A percentile compares a stretch with the other conserved stretches of the same genome.
These are phyloP conservation scores for Lagenaria siceraria DNA, from an alignment of 306 rosid species.

Conservation along the genomic window DNA sequence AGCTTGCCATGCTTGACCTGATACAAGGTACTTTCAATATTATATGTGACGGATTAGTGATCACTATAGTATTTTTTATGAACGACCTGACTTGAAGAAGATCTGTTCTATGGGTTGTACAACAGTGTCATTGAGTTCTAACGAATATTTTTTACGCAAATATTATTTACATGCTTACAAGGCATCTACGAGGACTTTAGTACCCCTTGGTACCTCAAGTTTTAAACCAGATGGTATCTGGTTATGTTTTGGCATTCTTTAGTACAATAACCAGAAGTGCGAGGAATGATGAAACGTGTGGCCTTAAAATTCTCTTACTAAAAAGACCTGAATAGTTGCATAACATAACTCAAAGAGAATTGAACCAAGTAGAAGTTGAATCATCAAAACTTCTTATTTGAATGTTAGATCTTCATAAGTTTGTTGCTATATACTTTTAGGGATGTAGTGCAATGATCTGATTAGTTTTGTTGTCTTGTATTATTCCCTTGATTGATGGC, in stretches of 20 bases:
- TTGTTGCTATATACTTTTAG: background rate
- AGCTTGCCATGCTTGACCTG: constrained; percentile 94
- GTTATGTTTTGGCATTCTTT: background rate
- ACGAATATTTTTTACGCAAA: background rate
- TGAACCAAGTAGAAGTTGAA: background rate
- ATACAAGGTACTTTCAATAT: constrained; percentile 57
- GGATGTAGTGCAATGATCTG: background rate
- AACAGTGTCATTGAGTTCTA: too few species aligned
- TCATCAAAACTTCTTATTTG: background rate
- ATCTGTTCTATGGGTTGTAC: too few species aligned
- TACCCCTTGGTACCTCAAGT: background rate
- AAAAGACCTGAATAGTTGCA: background rate
- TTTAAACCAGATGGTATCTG: background rate
- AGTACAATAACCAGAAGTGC: background rate
- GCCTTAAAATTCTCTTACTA: background rate
- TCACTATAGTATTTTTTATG: background rate
- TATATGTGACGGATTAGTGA: background rate
- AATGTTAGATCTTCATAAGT: background rate
- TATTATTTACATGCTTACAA: background rate
- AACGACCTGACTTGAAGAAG: too few species aligned
- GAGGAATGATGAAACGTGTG: background rate
- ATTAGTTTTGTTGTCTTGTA: background rate
- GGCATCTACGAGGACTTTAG: background rate
- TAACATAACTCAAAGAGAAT: background rate
- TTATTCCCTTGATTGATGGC: constrained; percentile 2